Evolutionary conservation across 192 early-diverging fungal genomes (phyloP).

Genomic region (Lobosporangium transversale): DNA sequence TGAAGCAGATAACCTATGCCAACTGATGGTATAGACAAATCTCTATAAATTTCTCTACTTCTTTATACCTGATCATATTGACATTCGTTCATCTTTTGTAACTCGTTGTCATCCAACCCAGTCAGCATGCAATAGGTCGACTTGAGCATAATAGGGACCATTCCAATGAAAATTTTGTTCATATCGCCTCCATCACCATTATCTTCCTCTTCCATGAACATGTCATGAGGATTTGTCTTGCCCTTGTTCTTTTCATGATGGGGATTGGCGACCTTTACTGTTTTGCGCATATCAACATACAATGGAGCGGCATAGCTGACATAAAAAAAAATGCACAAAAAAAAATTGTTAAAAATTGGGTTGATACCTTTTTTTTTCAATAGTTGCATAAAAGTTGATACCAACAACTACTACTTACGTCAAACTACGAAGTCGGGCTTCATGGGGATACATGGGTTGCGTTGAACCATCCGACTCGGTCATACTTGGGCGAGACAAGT

Average conservation of each 20-base stretch:
- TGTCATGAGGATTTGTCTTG: conserved; percentile 68
- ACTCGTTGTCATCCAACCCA: conserved; percentile 72
- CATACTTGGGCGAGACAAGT: conserved; percentile 83
- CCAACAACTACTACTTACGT: too few species aligned
- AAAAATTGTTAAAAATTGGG: too few species aligned
- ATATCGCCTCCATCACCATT: conserved; percentile 51
- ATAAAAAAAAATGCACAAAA: too few species aligned
- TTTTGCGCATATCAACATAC: conserved; percentile 85
- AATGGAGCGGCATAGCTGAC: conserved; percentile 84
- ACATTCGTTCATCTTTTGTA: conserved; percentile 92
- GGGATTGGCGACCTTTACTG: conserved; percentile 73
- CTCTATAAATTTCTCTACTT: too few species aligned
- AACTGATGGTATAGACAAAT: too few species aligned
- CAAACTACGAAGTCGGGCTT: conserved; percentile 94
- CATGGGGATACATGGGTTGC: conserved; percentile 86
- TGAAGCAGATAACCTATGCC: too few species aligned
- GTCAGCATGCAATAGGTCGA: conserved; percentile 90
- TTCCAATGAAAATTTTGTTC: conserved; percentile 84
- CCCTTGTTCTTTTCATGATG: conserved; percentile 75
- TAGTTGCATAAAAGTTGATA: too few species aligned
- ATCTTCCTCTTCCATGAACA: conserved; percentile 71
- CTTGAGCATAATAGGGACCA: conserved; percentile 96
- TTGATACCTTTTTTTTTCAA: too few species aligned
- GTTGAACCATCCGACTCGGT: conserved; percentile 84
- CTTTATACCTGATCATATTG: conserved; percentile 71